Percentiles rank a stretch among this genome's conserved stretches.
phyloP scores from a whole-genome alignment of 306 rosid genomes.

The Fragaria vesca region DNA sequence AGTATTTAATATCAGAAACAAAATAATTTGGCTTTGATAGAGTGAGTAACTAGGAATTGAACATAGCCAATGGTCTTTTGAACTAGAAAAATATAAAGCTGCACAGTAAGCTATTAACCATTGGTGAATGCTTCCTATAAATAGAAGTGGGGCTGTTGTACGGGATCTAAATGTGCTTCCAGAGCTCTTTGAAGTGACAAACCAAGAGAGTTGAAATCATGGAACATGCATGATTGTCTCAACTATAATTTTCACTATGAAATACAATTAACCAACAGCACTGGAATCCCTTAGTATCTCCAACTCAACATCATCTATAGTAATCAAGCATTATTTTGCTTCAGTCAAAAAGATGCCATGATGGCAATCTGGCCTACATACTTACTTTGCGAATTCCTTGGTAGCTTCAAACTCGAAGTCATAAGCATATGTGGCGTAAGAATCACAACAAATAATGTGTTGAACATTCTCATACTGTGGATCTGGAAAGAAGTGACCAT shows the following conservation, averaged over 20 bases:
- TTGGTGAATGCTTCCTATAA: not conserved
- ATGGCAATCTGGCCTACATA: conserved; percentile 3
- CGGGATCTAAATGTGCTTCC: not conserved
- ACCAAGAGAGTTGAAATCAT: not conserved
- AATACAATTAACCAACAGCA: not conserved
- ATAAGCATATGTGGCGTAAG: conserved; percentile 92
- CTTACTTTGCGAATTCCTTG: conserved; percentile 86
- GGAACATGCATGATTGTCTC: not conserved
- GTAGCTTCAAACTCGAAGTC: conserved; percentile 88
- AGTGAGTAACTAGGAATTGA: not conserved
- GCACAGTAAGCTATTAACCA: not conserved
- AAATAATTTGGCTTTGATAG: not conserved
- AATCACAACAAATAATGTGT: conserved; percentile 94
- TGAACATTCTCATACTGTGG: conserved; percentile 98
- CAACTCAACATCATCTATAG: not conserved
- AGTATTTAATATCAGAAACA: not conserved
- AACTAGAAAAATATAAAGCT: not conserved
- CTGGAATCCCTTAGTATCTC: not conserved
- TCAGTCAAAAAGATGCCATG: not conserved
- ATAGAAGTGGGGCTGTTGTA: not conserved
- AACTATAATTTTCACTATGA: not conserved
- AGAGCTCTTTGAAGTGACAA: not conserved
- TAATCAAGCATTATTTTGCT: not conserved
- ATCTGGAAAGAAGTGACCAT: conserved; percentile 98
- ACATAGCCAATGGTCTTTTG: not conserved